Evolutionary conservation across 352 stramenopile species (phyloP), one percentile per base, ranked within the genome.

Genomic region (Pilasporangium apinafurcum): DNA sequence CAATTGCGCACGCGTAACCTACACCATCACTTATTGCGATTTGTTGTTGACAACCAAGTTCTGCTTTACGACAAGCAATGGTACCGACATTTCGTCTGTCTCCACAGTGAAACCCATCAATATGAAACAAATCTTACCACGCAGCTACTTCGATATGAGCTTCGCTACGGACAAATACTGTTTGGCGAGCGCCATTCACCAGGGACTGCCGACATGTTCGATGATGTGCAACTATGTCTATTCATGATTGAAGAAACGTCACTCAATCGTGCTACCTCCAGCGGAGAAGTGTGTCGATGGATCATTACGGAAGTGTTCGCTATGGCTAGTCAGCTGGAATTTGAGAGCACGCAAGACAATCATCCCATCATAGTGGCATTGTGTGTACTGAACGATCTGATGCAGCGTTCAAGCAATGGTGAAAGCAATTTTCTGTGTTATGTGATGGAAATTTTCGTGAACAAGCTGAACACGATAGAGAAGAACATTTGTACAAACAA

Each of bases 151-250:
- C n/a, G n/a, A n/a, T n/a, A n/a, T n/a, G 44, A 59, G 37, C 47
- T 59, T n/a, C 51, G 51, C 6, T 53, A 45, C 13, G 51, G 37
- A 13, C 25, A 43, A 24, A 14, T 34, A 20, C 12, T 59, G 3
- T 53, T 59, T 39, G 21, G 51, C 8, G 33, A 34, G 22, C 6
- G n/a, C 32, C n/a, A n/a, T 16, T 21, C 44, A 17, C 27, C 28
- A 16, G 13, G 13, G 41, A 26, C 13, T 20, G 33, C 18, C 16
- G 30, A 8, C 18, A 25, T 1, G 2, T 18, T 25, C n/a, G 25
- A 17, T 28, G 29, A 3, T 41, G 30, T 59, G 8, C 30, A 44
- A 29, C 14, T 29, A 2, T 17, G 43, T n/a, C 43, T 59, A 12
- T 36, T 49, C 13, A 8, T 40, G 30, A 37, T 53, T 4, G 25